Evolutionary conservation across 2,329 filamentous ascomycete genomes (phyloP).

Genomic region (Gaeumannomyces tritici): DNA sequence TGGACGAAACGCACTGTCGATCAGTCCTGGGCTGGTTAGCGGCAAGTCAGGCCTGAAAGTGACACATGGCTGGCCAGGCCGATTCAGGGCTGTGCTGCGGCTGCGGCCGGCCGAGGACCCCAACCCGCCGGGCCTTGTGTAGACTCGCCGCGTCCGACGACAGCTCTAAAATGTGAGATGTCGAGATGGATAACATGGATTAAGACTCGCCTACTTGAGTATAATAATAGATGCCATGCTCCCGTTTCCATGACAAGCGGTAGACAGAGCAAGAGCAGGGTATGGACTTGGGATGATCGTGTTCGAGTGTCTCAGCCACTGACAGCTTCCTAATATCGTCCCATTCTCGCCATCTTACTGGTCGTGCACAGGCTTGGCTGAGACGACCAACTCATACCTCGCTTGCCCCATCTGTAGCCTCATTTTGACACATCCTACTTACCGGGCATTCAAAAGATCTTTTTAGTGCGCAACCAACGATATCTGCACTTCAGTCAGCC

Average conservation of each 20-base stretch:
- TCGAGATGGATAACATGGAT: too few species aligned
- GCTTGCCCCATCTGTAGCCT: background rate
- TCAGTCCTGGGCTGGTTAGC: background rate
- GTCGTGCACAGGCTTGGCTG: too few species aligned
- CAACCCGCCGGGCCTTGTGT: too few species aligned
- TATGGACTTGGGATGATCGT: background rate
- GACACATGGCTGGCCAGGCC: too few species aligned
- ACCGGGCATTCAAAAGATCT: too few species aligned
- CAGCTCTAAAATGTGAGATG: too few species aligned
- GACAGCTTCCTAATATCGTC: background rate
- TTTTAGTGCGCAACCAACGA: background rate
- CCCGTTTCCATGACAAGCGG: background rate
- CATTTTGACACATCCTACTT: too few species aligned
- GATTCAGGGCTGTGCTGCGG: background rate
- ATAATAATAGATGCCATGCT: background rate
- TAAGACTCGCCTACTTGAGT: background rate
- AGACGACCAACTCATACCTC: background rate
- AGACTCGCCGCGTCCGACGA: too few species aligned
- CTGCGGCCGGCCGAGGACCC: background rate
- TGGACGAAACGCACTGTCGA: background rate
- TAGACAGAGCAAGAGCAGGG: background rate
- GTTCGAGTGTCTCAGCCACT: background rate
- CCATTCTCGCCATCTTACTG: too few species aligned
- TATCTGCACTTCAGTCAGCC: background rate
- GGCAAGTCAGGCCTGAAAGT: too few species aligned